phyloP scores from a whole-genome alignment of 2,329 filamentous ascomycete genomes.

The Xylogone sp. region DNA sequence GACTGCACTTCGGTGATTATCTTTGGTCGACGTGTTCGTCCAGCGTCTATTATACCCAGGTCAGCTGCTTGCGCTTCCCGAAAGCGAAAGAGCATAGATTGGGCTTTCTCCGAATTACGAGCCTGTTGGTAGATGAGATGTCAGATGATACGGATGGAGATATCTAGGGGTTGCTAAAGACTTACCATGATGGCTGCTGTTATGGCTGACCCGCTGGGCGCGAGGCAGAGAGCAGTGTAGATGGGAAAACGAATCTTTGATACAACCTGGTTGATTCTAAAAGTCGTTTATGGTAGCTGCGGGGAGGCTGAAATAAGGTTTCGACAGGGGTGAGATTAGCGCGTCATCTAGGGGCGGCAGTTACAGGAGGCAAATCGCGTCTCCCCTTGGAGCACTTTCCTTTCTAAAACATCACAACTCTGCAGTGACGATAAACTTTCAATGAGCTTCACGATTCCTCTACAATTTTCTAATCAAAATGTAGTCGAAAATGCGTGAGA shows the following conservation, averaged over 20 bases:
- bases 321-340: neutral
- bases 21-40: constrained; percentile 84
- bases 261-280: neutral
- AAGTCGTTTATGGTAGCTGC: neutral
- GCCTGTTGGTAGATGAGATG: constrained; percentile 49
- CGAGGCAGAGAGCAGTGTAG: neutral
- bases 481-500: constrained; percentile 25
- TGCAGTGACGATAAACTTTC: constrained; percentile 31
- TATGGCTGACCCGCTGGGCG: constrained; percentile 2
- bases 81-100: constrained; percentile 99
- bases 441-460: constrained; percentile 26
- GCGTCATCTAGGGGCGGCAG: neutral
- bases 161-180: neutral
- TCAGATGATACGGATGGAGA: constrained; percentile 8
- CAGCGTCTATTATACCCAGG: constrained; percentile 91
- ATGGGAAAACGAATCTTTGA: neutral
- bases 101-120: constrained; percentile 96
- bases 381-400: constrained; percentile 56
- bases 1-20: constrained; percentile 81
- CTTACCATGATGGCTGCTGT: constrained; percentile 24
- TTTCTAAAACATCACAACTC: constrained; percentile 13
- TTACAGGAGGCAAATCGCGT: constrained; percentile 55
- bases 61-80: constrained; percentile 95
- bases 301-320: constrained; percentile 4
- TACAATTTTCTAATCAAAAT: constrained; percentile 8